Evolutionary conservation across 2,329 filamentous ascomycete species (phyloP).

Genomic region (Aspergillus neotritici): DNA sequence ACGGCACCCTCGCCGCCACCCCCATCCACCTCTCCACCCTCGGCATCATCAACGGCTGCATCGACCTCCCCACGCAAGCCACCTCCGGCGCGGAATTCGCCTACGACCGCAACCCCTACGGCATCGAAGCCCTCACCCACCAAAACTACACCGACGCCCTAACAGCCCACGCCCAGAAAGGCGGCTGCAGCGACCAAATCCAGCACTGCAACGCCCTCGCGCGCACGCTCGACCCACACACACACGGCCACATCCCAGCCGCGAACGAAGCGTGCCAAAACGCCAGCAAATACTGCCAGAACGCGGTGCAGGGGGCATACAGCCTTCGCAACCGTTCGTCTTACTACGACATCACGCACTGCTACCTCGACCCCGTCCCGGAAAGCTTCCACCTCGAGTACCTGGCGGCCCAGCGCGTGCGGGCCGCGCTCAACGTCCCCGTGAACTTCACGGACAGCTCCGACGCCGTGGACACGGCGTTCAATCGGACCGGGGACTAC

Average conservation of each 20-base stretch:
- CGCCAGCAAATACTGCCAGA: slow-evolving; percentile 44
- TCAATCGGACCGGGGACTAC: slow-evolving; percentile 41
- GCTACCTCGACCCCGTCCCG: slow-evolving; percentile 49
- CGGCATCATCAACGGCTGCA: slow-evolving; percentile 53
- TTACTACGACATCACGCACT: slow-evolving; percentile 55
- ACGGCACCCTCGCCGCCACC: slow-evolving; percentile 22
- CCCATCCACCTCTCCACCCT: slow-evolving; percentile 48
- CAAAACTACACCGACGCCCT: slow-evolving; percentile 44
- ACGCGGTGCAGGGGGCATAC: slow-evolving; percentile 44
- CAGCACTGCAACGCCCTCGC: slow-evolving; percentile 47
- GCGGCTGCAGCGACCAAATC: slow-evolving; percentile 53
- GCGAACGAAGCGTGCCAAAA: slow-evolving; percentile 43
- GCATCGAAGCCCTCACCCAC: slow-evolving; percentile 48
- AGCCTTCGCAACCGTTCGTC: slow-evolving; percentile 40
- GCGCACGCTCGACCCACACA: slow-evolving; percentile 45
- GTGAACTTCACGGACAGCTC: slow-evolving; percentile 48
- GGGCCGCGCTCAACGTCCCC: slow-evolving; percentile 51
- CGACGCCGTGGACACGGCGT: slow-evolving; percentile 38
- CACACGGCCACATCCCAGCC: slow-evolving; percentile 41
- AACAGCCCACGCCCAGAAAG: slow-evolving; percentile 39
- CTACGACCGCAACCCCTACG: slow-evolving; percentile 54
- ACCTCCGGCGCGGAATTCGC: slow-evolving; percentile 48
- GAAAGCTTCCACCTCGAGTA: slow-evolving; percentile 24
- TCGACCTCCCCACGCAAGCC: slow-evolving; percentile 47
- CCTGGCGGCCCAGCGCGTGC: slow-evolving; percentile 50